phyloP scores from a whole-genome alignment of 1,139 yeast genomes.

The Geotrichum macrosporum region DNA sequence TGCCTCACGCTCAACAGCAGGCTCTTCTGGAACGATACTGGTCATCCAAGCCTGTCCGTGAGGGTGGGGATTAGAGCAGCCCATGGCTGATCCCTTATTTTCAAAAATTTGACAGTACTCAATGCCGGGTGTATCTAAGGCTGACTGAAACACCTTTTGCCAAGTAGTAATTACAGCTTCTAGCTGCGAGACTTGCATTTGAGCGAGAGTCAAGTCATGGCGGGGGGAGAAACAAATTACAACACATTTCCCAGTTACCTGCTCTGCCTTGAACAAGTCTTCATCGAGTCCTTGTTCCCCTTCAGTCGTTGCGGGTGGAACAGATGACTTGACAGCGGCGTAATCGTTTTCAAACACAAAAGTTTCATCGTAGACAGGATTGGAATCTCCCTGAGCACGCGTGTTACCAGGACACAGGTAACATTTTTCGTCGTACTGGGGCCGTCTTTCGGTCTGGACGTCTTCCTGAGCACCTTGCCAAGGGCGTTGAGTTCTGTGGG shows the following conservation, averaged over 20 bases:
- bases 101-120: slow-evolving; percentile 67
- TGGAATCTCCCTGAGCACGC: slow-evolving; percentile 52
- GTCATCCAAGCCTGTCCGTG: slow-evolving; percentile 78
- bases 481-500: slow-evolving; percentile 74
- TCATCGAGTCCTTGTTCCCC: slow-evolving; percentile 36
- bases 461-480: slow-evolving; percentile 77
- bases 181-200: slow-evolving; percentile 49
- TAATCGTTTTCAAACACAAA: slow-evolving; percentile 64
- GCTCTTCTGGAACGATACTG: slow-evolving; percentile 63
- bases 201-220: slow-evolving; percentile 63
- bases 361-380: slow-evolving; percentile 57
- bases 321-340: slow-evolving; percentile 54
- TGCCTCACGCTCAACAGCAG: slow-evolving; percentile 46
- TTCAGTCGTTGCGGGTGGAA: slow-evolving; percentile 22
- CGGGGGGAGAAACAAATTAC: slow-evolving; percentile 75
- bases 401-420: slow-evolving; percentile 71
- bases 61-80: slow-evolving; percentile 79
- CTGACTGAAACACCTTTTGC: slow-evolving; percentile 52
- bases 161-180: slow-evolving; percentile 53
- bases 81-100: slow-evolving; percentile 77
- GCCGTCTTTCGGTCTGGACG: slow-evolving; percentile 43
- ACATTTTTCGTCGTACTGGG: slow-evolving; percentile 61
- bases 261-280: slow-evolving; percentile 51
- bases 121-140: slow-evolving; percentile 44
- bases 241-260: slow-evolving; percentile 64